Conservation (phyloP, 805 yeast species). For the Tetrapisispora taiwanensis region DNA sequence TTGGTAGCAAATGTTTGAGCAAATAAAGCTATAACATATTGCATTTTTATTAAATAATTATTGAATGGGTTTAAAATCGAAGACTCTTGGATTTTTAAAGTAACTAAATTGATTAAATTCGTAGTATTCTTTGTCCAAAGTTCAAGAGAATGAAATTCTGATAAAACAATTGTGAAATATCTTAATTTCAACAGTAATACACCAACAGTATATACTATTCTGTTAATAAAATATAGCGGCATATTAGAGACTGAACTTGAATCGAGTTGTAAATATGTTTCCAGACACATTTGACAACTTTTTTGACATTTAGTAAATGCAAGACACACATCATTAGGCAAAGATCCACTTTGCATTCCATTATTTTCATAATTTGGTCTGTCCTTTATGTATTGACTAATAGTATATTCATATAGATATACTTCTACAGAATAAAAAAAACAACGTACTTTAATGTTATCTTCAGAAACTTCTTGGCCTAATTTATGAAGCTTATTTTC, state of each 20-base stretch:
- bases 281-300: conserved; percentile 43
- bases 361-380: conserved; percentile 2
- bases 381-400: conserved; percentile 9
- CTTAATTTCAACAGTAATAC: conserved; percentile 45
- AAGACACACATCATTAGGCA: conserved; percentile 29
- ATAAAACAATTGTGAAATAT: conserved; percentile 43
- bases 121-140: conserved; percentile 40
- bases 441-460: conserved; percentile 36
- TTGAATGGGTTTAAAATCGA: conserved; percentile 34
- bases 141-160: conserved; percentile 36
- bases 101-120: conserved; percentile 17
- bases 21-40: conserved; percentile 47
- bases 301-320: conserved; percentile 43
- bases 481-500: conserved; percentile 37
- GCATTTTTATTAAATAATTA: conserved; percentile 42
- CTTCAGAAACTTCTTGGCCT: conserved; percentile 31
- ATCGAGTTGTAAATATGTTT: conserved; percentile 37
- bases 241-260: conserved; percentile 39
- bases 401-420: conserved; percentile 49
- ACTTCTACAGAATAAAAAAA: conserved; percentile 57
- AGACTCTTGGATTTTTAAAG: conserved; percentile 19
- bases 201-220: conserved; percentile 57
- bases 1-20: conserved; percentile 48
- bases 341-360: not conserved
- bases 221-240: conserved; percentile 47